These are phyloP conservation scores for Penicillium coprophilum DNA, from an alignment of 495 filamentous ascomycete genomes.

Conservation along the genomic window DNA sequence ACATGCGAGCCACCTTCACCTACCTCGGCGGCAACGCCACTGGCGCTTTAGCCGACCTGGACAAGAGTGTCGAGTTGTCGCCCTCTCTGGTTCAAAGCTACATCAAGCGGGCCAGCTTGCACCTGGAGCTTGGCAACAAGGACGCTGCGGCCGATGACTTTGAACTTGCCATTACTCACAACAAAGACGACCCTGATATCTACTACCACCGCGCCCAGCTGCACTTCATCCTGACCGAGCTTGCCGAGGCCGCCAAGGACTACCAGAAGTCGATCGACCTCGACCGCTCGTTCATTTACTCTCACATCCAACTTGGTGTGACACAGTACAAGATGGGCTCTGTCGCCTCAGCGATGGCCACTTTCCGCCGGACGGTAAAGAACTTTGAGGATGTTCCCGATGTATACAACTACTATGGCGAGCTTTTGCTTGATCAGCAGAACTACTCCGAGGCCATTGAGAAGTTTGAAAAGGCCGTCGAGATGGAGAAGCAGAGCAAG, in stretches of 20 bases:
- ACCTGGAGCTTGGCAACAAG: constrained; percentile 90
- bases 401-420: constrained; percentile 99
- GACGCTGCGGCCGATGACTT: constrained; percentile 88
- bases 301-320: constrained; percentile 98
- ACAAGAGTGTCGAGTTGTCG: constrained; percentile 87
- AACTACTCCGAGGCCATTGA: constrained; percentile 94
- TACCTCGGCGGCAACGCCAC: constrained; percentile 87
- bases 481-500: constrained; percentile 94
- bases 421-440: constrained; percentile 95
- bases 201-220: constrained; percentile 99
- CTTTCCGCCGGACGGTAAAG: constrained; percentile 96
- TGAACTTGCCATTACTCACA: constrained; percentile 77
- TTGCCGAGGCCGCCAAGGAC: constrained; percentile 90
- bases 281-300: constrained; percentile 95
- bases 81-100: constrained; percentile 90
- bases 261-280: constrained; percentile 99
- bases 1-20: constrained; percentile 93
- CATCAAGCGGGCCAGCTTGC: constrained; percentile 98
- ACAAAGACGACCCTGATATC: constrained; percentile 90
- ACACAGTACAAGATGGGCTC: constrained; percentile 99
- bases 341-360: constrained; percentile 95
- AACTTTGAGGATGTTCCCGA: constrained; percentile 95
- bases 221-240: constrained; percentile 95
- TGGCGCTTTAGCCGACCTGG: constrained; percentile 77
- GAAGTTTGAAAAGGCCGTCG: constrained; percentile 96